Evolutionary conservation across 352 stramenopile genomes (phyloP), one percentile per base, ranked within the genome.

Genomic region (Phytophthora constricta): DNA sequence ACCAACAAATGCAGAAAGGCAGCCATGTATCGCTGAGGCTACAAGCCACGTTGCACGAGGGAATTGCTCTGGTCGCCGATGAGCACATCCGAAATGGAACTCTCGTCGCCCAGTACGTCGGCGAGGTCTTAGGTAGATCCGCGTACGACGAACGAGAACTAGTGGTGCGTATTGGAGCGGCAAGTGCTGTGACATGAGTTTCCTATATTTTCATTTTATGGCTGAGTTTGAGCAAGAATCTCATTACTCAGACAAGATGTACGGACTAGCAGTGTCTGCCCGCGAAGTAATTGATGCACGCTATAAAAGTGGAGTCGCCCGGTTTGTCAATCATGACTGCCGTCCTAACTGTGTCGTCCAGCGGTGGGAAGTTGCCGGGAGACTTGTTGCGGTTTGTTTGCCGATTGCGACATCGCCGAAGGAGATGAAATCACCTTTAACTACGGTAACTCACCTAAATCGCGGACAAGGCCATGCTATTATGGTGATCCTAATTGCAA

Each of bases 241-340:
- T 43, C 27, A 31, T 4, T 31, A 2, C 19, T 43, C 49, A 13
- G 26, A 56, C 31, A 56, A 11, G 31, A 11, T 31, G 27, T 56
- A 63, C 23, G 45, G 56, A 8, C 42, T 56, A 45, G 22, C 14
- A 0, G 14, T 50, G 1, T 14, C 17, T 1, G 27, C 17, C 8
- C 23, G 22, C 3, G 56, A 57, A 14, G 56, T 63, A 5, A 63
- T 63, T 43, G 46, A 56, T n/a, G 56, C 56, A 1, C 28, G 33
- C 4, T 4, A 53, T 34, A 22, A 41, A 5, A 45, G 56, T 33
- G 46, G 45, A 3, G 31, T 57, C 5, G 31, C 56, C 2, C 47
- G 56, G 20, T 63, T 63, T 11, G 45, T 31, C 5, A 63, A 56
- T n/a, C 45, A 63, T 28, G 49, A 31, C n/a, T 56, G 31, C 17